A percentile compares a stretch with the other conserved stretches of the same genome.
These are phyloP conservation scores for Boletus sp. DNA, from an alignment of 1,284 basidiomycete genomes.

Conservation along the genomic window DNA sequence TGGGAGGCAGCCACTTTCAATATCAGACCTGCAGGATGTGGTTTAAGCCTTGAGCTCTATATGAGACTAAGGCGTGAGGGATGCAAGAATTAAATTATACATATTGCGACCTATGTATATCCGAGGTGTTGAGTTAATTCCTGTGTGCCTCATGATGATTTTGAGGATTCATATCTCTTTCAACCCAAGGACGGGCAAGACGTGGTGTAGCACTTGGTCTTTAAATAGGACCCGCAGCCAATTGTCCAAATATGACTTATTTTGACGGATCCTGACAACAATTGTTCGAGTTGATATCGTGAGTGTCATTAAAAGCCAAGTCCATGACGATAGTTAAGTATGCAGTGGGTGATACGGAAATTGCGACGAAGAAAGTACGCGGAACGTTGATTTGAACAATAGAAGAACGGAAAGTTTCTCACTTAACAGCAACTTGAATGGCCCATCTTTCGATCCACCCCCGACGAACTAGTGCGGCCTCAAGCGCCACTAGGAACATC, in stretches of 20 bases:
- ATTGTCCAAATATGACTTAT: no score
- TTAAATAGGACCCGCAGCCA: no score
- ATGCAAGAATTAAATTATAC: conserved; percentile 21
- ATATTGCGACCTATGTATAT: neutral
- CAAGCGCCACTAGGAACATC: conserved; percentile 47
- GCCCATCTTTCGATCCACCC: conserved; percentile 38
- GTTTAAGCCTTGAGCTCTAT: conserved; percentile 11
- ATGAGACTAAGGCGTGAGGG: neutral
- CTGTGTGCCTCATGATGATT: no score
- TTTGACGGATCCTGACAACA: neutral
- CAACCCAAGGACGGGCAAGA: no score
- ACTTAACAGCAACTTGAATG: conserved; percentile 24
- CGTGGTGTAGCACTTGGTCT: no score
- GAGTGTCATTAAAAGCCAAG: neutral
- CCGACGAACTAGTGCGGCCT: conserved; percentile 45
- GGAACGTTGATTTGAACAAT: neutral
- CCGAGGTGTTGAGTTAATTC: no score
- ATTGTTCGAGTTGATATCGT: neutral
- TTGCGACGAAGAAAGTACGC: neutral
- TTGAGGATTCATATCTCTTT: no score
- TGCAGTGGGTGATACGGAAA: neutral
- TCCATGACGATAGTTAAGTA: neutral
- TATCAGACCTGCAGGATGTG: conserved; percentile 32
- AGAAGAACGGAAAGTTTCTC: neutral
- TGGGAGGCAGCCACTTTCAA: conserved; percentile 30